Percentiles rank a stretch among this genome's conserved stretches.
These are phyloP conservation scores for Lyophyllum semitale DNA, from an alignment of 768 basidiomycete species.

Conservation along the genomic window DNA sequence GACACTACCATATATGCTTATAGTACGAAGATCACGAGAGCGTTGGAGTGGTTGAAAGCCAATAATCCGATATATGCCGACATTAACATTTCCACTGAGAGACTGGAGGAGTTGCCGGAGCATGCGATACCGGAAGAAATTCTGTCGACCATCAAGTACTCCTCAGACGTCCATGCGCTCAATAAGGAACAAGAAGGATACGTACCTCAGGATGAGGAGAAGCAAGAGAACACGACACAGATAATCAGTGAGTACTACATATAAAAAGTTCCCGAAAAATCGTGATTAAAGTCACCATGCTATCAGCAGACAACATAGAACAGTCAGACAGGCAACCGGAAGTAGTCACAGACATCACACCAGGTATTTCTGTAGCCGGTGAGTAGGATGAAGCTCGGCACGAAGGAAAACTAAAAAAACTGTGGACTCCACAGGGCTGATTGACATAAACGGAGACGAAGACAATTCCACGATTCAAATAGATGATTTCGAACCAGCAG, in stretches of 20 bases:
- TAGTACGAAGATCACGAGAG: conserved; percentile 26
- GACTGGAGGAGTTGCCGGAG: conserved; percentile 26
- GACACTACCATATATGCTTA: conserved; percentile 22
- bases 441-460: background rate
- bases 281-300: too few species aligned
- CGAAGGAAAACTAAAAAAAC: background rate
- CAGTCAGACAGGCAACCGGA: background rate
- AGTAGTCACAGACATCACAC: background rate
- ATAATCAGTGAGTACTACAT: background rate
- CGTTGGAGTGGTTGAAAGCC: conserved; percentile 32
- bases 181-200: conserved; percentile 31
- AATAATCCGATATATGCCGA: conserved; percentile 28
- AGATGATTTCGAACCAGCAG: background rate
- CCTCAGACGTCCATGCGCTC: conserved; percentile 15
- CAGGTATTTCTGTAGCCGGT: background rate
- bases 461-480: background rate
- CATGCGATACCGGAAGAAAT: conserved; percentile 34
- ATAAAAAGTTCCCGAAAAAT: too few species aligned
- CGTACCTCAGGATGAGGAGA: conserved; percentile 14
- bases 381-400: background rate
- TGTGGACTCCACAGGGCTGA: background rate
- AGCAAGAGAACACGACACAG: background rate
- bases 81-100: conserved; percentile 20
- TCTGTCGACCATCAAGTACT: conserved; percentile 11
- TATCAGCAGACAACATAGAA: background rate